Evolutionary conservation across 2,329 filamentous ascomycete genomes (phyloP).

Genomic region (Scytalidium sp.): DNA sequence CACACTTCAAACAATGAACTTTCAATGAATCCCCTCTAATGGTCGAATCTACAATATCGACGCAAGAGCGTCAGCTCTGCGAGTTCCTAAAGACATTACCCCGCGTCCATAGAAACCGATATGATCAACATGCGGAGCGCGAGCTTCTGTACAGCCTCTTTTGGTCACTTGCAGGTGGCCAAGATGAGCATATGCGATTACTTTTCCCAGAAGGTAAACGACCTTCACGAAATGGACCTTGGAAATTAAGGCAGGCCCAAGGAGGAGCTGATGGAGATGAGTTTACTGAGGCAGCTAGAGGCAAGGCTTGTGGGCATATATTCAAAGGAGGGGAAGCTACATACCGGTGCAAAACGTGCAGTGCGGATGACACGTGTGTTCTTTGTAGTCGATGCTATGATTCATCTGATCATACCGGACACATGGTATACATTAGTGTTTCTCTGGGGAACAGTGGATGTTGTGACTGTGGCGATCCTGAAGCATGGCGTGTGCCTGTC

Average conservation of each 20-base stretch:
- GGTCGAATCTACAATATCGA: constrained; percentile 43
- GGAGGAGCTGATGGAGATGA: constrained; percentile 92
- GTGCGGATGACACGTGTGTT: constrained; percentile 91
- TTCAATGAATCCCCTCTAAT: not conserved
- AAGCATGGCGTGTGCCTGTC: constrained; percentile 87
- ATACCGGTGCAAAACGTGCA: constrained; percentile 92
- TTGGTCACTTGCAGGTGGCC: constrained; percentile 76
- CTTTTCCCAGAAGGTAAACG: constrained; percentile 75
- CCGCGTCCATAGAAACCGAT: constrained; percentile 69
- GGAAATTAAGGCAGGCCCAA: constrained; percentile 84
- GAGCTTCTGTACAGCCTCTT: constrained; percentile 80
- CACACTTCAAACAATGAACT: not conserved
- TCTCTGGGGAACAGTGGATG: constrained; percentile 92
- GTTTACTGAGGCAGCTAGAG: constrained; percentile 86
- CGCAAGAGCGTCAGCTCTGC: constrained; percentile 79
- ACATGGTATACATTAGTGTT: constrained; percentile 85
- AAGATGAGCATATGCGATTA: constrained; percentile 68
- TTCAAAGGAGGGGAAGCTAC: constrained; percentile 93
- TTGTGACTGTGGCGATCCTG: constrained; percentile 94
- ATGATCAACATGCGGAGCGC: constrained; percentile 65
- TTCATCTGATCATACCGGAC: constrained; percentile 88
- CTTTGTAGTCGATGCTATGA: constrained; percentile 94
- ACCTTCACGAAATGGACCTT: constrained; percentile 53
- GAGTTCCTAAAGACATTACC: constrained; percentile 79
- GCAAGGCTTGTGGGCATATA: constrained; percentile 95